Evolutionary conservation across 2,329 filamentous ascomycete species (phyloP), one percentile per base, ranked within the genome.

Genomic region (Thelonectria rubi): DNA sequence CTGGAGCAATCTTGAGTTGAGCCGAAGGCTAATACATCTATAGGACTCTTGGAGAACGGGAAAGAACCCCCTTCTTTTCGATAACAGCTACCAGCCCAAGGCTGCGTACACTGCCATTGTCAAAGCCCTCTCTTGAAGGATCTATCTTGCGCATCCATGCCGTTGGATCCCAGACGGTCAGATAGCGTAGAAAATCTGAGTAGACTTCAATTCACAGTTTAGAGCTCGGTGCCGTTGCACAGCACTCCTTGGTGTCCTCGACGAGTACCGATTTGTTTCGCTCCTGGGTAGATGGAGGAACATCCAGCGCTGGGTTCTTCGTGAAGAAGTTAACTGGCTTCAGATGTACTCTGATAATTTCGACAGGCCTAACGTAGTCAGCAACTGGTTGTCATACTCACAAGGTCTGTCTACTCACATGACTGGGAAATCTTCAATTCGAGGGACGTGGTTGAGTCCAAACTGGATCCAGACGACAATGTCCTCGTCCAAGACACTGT

Each of bases 391-490:
- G 26, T 9, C 2, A 30, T 30, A 30, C 7, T 9, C 26, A 30
- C 7, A 2, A 30, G 7, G 7, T 2, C 2, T 30, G n/a, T n/a
- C n/a, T 9, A 30, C 26, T 30, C 26, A 30, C 84, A 87, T 87
- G 48, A 87, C 80, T 0, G 84, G 84, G 74, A 86, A 86, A 67
- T 87, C 84, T 72, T 87, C 85, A 15, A 82, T 79, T 37, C 82
- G 73, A 0, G 82, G 81, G 58, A 86, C 79, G 63, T 87, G 84
- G 26, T 85, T 87, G 60, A 87, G 80, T 17, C 73, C 73, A 32
- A 86, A 85, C 67, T 87, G 84, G 17, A 86, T 73, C 60, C 81
- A 88, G 52, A 85, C 76, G 3, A 87, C 85, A 15, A 87, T 77
- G 69, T 88, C 84, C 4, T 81, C 79, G 60, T 87, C 83, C 57